Evolutionary conservation across 495 filamentous ascomycete species (phyloP).

Genomic region (Cudoniella acicularis): DNA sequence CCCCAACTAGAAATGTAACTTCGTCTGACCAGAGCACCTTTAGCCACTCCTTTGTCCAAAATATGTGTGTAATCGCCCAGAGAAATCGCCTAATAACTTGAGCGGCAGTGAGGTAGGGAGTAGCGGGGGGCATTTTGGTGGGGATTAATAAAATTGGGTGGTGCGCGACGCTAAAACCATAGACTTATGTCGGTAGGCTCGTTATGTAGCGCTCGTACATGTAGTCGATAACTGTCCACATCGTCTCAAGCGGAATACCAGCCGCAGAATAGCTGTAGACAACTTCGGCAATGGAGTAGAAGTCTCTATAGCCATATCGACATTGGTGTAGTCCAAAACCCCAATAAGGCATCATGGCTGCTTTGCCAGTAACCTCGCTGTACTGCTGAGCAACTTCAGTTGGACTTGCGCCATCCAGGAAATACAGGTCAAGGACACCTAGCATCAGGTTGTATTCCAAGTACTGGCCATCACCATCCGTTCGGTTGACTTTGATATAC

Average conservation of each 20-base stretch:
- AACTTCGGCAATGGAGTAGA: constrained; percentile 72
- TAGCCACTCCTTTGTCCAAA: no score
- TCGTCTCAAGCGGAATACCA: constrained; percentile 75
- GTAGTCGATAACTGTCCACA: constrained; percentile 89
- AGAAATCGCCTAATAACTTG: no score
- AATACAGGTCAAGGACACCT: constrained; percentile 80
- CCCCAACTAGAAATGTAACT: no score
- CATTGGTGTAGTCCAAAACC: constrained; percentile 80
- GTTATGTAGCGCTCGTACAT: constrained; percentile 38
- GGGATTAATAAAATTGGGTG: no score
- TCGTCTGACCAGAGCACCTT: no score
- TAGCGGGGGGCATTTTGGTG: no score
- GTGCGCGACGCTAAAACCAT: no score
- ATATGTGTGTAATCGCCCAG: no score
- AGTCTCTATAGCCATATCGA: constrained; percentile 72
- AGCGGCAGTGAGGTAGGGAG: no score
- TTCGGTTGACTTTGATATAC: constrained; percentile 76
- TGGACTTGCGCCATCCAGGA: constrained; percentile 67
- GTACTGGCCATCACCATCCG: constrained; percentile 57
- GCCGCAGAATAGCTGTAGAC: constrained; percentile 74
- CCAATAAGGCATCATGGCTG: constrained; percentile 84
- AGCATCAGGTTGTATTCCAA: constrained; percentile 80
- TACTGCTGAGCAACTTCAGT: constrained; percentile 72
- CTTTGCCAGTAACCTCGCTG: constrained; percentile 59
- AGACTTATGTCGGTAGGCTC: no score